Conservation (phyloP, 805 yeast species). For the Myxozyma melibiosi region DNA sequence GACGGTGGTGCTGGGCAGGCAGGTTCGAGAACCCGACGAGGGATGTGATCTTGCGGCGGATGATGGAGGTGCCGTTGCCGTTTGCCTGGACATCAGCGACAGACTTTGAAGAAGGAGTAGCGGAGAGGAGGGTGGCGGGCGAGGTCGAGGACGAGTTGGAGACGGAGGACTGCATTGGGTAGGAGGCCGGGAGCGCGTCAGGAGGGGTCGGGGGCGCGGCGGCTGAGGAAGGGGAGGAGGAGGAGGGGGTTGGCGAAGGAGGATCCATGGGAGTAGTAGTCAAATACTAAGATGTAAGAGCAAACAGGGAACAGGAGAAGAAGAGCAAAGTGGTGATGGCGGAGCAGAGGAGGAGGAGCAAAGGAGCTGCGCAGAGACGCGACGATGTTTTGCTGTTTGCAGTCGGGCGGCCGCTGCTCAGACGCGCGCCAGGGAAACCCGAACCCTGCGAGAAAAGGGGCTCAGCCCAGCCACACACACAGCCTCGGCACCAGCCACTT, state of each 20-base stretch:
- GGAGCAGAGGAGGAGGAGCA: background rate
- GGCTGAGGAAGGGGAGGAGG: constrained; percentile 4
- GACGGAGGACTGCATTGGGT: background rate
- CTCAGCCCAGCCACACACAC: background rate
- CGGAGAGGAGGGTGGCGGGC: background rate
- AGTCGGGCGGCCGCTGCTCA: too few species aligned
- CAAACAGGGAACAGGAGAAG: background rate
- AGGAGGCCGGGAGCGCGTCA: constrained; percentile 2
- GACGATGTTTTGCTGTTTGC: background rate
- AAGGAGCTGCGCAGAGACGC: background rate
- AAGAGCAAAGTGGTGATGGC: background rate
- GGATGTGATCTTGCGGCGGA: constrained; percentile 82
- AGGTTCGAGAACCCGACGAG: constrained; percentile 96
- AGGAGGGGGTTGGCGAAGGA: constrained; percentile 3
- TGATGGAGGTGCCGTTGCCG: constrained; percentile 52
- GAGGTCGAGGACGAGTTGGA: constrained; percentile 4
- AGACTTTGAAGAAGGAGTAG: background rate
- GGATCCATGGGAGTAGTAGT: constrained; percentile 2
- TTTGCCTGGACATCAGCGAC: background rate
- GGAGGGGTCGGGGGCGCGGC: constrained; percentile 12
- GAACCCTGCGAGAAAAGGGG: too few species aligned
- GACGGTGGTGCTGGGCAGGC: constrained; percentile 98
- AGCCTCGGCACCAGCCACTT: background rate
- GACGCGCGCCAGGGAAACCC: too few species aligned
- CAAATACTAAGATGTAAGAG: background rate